Percentiles rank a stretch among this genome's conserved stretches.
These are phyloP conservation scores for Cryptococcus deneoformans DNA, from an alignment of 1,284 basidiomycete genomes.

Conservation along the genomic window DNA sequence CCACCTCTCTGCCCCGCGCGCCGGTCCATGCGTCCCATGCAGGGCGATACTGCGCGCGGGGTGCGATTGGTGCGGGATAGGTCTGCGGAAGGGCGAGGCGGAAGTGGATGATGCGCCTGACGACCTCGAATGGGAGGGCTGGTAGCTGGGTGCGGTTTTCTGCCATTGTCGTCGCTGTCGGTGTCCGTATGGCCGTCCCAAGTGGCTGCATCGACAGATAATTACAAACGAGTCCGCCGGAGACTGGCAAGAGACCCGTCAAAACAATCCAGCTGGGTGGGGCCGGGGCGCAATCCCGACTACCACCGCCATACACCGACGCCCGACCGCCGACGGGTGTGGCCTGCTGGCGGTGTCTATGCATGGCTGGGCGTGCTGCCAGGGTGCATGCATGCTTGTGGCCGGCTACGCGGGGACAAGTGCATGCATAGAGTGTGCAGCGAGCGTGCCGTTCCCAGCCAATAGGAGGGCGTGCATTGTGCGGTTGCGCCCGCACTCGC, in stretches of 20 bases:
- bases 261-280: background rate
- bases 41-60: background rate
- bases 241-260: background rate
- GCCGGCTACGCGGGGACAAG: background rate
- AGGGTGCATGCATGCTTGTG: too few species aligned
- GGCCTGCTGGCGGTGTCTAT: too few species aligned
- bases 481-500: too few species aligned
- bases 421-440: background rate
- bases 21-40: slow-evolving; percentile 33
- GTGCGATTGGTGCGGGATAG: slow-evolving; percentile 9
- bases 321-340: too few species aligned
- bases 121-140: slow-evolving; percentile 25
- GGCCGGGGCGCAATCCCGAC: background rate
- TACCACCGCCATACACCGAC: background rate
- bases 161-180: background rate
- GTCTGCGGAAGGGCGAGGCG: slow-evolving; percentile 23
- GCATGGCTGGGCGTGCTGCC: too few species aligned
- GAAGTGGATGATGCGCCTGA: slow-evolving; percentile 31
- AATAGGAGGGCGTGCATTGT: too few species aligned
- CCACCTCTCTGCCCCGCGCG: slow-evolving; percentile 12
- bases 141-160: background rate
- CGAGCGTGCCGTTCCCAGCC: background rate
- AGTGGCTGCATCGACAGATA: background rate
- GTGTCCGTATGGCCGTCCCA: background rate
- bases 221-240: background rate